Base-by-base conservation (phyloP, 129 eudicot genomes). In the Pittosporum tobira region DNA sequence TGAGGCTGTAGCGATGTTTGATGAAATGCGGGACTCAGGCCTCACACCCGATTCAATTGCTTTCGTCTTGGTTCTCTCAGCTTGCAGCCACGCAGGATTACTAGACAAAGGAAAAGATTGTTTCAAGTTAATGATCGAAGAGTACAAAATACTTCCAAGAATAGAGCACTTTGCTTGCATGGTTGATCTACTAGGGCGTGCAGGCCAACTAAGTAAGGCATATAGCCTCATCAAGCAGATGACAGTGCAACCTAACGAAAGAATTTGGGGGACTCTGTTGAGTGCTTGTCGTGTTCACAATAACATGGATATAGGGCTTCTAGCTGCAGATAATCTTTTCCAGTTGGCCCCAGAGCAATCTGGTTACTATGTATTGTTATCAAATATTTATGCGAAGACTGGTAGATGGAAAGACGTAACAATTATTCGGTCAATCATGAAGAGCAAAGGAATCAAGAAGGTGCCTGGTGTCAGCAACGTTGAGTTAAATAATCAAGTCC, bases 1-100 rank as follows among this genome's bases (percentile, higher is more conserved):
- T 21, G 75, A 62, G 26, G 97, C 94, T 21, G 68, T 80, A 5
- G 62, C 65, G 3, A 34, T 89, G 12, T 89, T 89, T 63, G 62
- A 77, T 3, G 54, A 69, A 43, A 88, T 84, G 90, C 77, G 15
- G 61, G 69, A 57, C 11, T 75, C 79, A 0, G 94, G 94, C 53
- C 59, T 80, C 15, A 50, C 51, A 12, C 95, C 95, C 13, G 97
- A 89, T 77, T 82, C 95, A 44, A 82, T 88, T 54, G 87, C 94
- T 1, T 84, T 88, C 48, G 94, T 88, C 42, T 75, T 88, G 0
- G 71, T 88, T 55, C 73, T 88, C n/a, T 84, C 96, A 9, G 87
- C 96, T 37, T 89, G 97, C 71, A 89, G 97, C 77, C 97, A 89
- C 58, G 85, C 94, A 48, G 97, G 97, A 25, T 71, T 89, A 64